Conservation (phyloP, 2,329 filamentous ascomycete species). For the Septoria linicola region DNA sequence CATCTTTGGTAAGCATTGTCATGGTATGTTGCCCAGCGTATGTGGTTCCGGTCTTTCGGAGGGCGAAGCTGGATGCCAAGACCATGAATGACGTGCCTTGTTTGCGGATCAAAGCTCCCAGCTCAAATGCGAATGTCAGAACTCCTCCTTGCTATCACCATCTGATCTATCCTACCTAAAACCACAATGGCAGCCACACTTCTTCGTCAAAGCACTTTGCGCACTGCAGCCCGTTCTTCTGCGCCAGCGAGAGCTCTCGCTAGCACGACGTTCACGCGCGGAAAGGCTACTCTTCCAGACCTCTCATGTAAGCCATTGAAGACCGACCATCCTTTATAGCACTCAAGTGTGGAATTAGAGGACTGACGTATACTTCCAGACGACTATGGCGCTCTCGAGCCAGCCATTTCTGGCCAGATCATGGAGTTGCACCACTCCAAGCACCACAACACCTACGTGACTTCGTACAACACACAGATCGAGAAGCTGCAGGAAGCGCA, state of each 20-base stretch:
- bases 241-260: slow-evolving; percentile 65
- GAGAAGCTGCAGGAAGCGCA: slow-evolving; percentile 66
- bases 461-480: slow-evolving; percentile 76
- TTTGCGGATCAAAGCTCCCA: background rate
- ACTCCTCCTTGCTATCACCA: background rate
- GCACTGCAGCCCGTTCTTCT: slow-evolving; percentile 68
- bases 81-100: background rate
- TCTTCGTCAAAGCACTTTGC: slow-evolving; percentile 68
- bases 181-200: slow-evolving; percentile 69
- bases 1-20: too few relatives aligned
- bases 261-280: slow-evolving; percentile 73
- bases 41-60: background rate
- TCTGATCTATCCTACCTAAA: background rate
- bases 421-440: slow-evolving; percentile 96
- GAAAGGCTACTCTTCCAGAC: slow-evolving; percentile 91
- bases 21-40: background rate
- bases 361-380: slow-evolving; percentile 54
- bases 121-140: background rate
- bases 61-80: background rate
- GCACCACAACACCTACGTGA: slow-evolving; percentile 93
- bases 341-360: background rate
- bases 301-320: slow-evolving; percentile 62
- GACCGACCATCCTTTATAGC: background rate
- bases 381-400: slow-evolving; percentile 94
- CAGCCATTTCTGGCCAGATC: slow-evolving; percentile 78